These are phyloP conservation scores for Aspergillus tanneri DNA, from an alignment of 2,329 filamentous ascomycete species.

Conservation along the genomic window DNA sequence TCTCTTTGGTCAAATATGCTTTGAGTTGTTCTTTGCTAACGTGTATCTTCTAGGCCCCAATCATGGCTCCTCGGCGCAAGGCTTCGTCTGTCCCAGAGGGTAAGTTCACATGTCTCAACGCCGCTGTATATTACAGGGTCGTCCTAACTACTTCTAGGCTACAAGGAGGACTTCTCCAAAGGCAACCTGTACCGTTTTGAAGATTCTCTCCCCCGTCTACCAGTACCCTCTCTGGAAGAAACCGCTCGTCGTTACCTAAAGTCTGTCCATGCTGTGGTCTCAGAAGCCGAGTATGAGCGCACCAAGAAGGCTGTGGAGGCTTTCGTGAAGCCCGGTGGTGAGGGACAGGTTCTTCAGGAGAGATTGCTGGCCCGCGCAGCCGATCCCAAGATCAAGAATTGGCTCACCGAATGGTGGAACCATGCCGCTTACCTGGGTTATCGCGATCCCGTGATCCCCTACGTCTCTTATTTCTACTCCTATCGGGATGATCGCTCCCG, in stretches of 20 bases:
- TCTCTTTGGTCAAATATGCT: conserved; percentile 9
- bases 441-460: conserved; percentile 93
- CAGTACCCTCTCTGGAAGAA: conserved; percentile 64
- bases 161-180: conserved; percentile 63
- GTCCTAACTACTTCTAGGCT: conserved; percentile 47
- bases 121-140: background rate
- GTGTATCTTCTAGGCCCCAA: conserved; percentile 29
- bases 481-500: conserved; percentile 89
- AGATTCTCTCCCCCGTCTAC: conserved; percentile 62
- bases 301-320: conserved; percentile 80
- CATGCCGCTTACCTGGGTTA: conserved; percentile 88
- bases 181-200: conserved; percentile 66
- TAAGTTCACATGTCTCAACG: conserved; percentile 33
- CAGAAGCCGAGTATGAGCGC: conserved; percentile 56
- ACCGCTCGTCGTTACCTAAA: conserved; percentile 65
- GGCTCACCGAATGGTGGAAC: conserved; percentile 99
- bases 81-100: conserved; percentile 49
- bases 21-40: conserved; percentile 8
- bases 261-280: conserved; percentile 64
- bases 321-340: conserved; percentile 82
- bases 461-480: conserved; percentile 99
- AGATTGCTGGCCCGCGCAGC: conserved; percentile 77
- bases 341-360: conserved; percentile 81
- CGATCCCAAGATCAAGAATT: conserved; percentile 82
- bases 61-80: conserved; percentile 44